Evolutionary conservation across 768 basidiomycete genomes (phyloP).

Genomic region (Boletus reticuloceps): DNA sequence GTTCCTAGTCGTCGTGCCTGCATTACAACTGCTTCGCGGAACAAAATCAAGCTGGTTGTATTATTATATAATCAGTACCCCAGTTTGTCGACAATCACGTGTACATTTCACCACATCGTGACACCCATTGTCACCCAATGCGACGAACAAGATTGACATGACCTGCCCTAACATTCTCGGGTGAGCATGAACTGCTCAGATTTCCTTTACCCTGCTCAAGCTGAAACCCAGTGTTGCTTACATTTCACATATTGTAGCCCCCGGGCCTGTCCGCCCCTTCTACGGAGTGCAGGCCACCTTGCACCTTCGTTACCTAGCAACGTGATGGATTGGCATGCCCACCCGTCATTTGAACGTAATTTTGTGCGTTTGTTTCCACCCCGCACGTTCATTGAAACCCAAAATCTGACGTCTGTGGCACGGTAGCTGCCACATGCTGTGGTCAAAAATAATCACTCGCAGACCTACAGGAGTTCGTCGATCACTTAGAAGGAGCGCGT

Average conservation of each 20-base stretch:
- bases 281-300: neutral
- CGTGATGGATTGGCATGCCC: conserved; percentile 5
- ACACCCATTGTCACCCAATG: no score
- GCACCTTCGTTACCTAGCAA: conserved; percentile 9
- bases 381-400: neutral
- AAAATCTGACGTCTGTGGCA: neutral
- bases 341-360: conserved; percentile 21
- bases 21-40: neutral
- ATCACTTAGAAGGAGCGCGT: conserved; percentile 48
- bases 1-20: neutral
- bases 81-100: neutral
- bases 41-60: neutral
- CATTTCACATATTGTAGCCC: neutral
- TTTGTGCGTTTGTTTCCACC: conserved; percentile 8
- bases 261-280: neutral
- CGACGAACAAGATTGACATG: neutral
- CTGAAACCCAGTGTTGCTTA: no score
- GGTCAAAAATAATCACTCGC: conserved; percentile 35
- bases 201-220: no score
- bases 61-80: no score
- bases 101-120: no score
- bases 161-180: neutral
- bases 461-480: conserved; percentile 38
- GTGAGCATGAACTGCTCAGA: no score
- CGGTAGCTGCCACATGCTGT: conserved; percentile 47